Evolutionary conservation across 306 rosid species (phyloP), one percentile per base, ranked within the genome.

Genomic region (Phaseolus lunatus): DNA sequence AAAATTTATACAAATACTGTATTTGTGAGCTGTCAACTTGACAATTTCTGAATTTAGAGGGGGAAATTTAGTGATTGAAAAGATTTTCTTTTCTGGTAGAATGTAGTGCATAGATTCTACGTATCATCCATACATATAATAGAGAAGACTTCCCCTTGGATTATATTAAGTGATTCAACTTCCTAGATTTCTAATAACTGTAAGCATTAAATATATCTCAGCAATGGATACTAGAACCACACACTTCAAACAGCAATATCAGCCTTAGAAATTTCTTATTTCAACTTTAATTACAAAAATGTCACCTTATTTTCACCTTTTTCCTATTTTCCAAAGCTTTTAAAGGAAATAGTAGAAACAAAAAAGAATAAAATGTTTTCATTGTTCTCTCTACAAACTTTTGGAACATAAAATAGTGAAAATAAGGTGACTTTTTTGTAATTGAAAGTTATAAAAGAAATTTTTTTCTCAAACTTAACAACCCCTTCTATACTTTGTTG

Each of bases 1-100:
- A 47, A 54, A 66, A 5, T 31, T 67, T 20, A 18, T 3, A 23
- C 5, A 0, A 35, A 20, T 31, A 18, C 52, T 49, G 16, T 57
- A 50, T 52, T 3, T 66, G 57, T 62, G 39, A 57, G 27, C 44
- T 73, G 67, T 78, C 41, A 48, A 54, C 53, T 71, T 27, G 66
- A 9, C 41, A 15, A 27, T 59, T 59, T 12, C 65, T 59, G 41
- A 59, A 26, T 27, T 13, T 26, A 5, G 20, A 5, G 66, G 15
- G 37, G 66, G 41, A 14, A 11, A 27, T 14, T 59, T 27, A 27
- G 20, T 59, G 41, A 59, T 7, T 16, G 64, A 24, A 57, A 24
- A 57, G 9, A 2, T 57, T 23, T 56, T 57, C 35, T 24, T 12
- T 56, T 23, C 64, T 57, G n/a, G 1, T 57, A 24, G 18, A 57